Evolutionary conservation across 1,139 yeast genomes (phyloP), one percentile per base, ranked within the genome.

Genomic region (Kodamaea alishanica): DNA sequence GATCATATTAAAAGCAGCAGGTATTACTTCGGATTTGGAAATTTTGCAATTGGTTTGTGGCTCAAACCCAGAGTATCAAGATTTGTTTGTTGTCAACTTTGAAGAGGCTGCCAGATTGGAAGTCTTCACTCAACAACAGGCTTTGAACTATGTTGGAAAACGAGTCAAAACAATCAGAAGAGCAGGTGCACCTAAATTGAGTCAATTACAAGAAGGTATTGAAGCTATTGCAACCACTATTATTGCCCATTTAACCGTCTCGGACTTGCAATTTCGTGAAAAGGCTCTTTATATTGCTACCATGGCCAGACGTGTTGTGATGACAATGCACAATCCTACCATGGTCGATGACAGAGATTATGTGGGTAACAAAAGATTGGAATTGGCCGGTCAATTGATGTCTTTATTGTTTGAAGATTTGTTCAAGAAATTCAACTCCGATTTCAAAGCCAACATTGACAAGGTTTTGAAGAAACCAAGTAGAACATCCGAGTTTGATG

Each of bases 341-440:
- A 83, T 89, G 85, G 96, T 94, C 25, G 98, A 92, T 56, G 98
- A 94, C 63, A 79, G 98, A 65, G 98, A 94, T 69, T 92, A 92
- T 56, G 98, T 94, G 32, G 98, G 99, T 70, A 92, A 92, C 66
- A 92, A 92, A 65, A 84, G 99, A 65, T 73, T 92, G 54, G 98
- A 92, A 67, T 73, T 94, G 60, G 98, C 98, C 1, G 98, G 98
- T 43, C 98, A 94, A 62, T 75, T 94, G 56, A 86, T 92, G 89
- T 88, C 97, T 6, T 70, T 92, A 47, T 67, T 92, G 45, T 92
- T 92, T 62, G 99, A 92, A 67, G 99, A 92, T 76, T 76, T 92
- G 63, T 92, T 92, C 73, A 92, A 92, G 58, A 94, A 92, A 58
- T 92, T 92, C 68, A 92, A 92, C 65, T 76, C 84, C 36, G 97